Evolutionary conservation across 2,329 filamentous ascomycete species (phyloP), one percentile per base, ranked within the genome.

Genomic region (Chaetomium sp.): DNA sequence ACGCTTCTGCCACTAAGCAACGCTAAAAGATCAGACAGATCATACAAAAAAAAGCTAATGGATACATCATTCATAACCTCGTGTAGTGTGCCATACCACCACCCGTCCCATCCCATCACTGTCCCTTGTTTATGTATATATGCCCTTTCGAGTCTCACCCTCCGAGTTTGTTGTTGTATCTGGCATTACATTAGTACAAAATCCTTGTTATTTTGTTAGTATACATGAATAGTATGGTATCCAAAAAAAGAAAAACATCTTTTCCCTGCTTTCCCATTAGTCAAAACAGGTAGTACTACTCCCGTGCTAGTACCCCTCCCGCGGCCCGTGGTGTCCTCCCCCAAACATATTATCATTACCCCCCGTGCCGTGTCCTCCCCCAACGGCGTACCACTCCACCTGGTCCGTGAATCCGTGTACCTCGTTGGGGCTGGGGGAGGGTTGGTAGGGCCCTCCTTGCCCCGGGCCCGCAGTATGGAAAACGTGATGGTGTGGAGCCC

Each of bases 321-420:
- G 67, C 49, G 67, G 67, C 31, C 67, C 67, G 29, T 66, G 63
- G 16, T 64, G 63, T n/a, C 65, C 65, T n/a, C 67, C 67, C 19
- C 65, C 67, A 58, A 67, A 69, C 65, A 69, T 62, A 35, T 63
- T 65, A 47, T 57, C 57, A 45, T 67, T 64, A 16, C 42, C 57
- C 31, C 65, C 67, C 10, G 33, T 33, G 16, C 62, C 65, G 10
- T 60, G 65, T 2, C 65, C 60, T 4, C 67, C 67, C 27, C 58
- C 64, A 1, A 47, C 50, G n/a, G 47, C 33, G 13, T 66, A 69
- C 65, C 65, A 69, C 23, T 66, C 65, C 3, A 65, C 60, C 29
- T 62, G 58, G 4, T 68, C 67, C 3, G 56, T 51, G 16, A 65
- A 65, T 7, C 47, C 54, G 45, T 67, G 65, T 1, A 69, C 49